Evolutionary conservation across 169 alveolate genomes (phyloP).

Genomic region (Eimeria brunetti): DNA sequence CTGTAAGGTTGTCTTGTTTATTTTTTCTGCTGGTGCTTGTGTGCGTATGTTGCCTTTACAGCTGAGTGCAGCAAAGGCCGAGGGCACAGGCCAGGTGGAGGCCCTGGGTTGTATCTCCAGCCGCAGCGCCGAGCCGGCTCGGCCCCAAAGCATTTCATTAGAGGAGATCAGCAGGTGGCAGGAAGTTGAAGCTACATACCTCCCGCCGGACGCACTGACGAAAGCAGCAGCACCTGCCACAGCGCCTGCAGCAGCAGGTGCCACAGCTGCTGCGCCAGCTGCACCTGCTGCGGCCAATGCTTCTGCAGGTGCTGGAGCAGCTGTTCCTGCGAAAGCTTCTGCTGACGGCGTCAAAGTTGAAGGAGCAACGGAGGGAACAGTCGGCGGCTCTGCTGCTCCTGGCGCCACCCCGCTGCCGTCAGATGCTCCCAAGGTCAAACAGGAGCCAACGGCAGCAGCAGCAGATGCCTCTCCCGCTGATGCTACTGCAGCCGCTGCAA

Average conservation of each 20-base stretch:
- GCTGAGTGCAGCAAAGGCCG: conserved; percentile 80
- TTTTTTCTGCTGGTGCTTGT: not conserved
- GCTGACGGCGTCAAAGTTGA: not conserved
- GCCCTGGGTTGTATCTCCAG: conserved; percentile 60
- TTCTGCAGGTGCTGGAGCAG: not conserved
- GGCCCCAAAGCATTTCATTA: conserved; percentile 67
- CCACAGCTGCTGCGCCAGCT: not conserved
- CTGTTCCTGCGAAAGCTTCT: conserved; percentile 4
- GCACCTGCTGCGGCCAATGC: not conserved
- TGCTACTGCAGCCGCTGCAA: not conserved
- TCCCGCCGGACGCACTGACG: conserved; percentile 64
- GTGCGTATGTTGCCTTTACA: conserved; percentile 28
- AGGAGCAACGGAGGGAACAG: not conserved
- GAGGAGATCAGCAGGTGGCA: conserved; percentile 77
- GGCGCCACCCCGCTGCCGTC: not conserved
- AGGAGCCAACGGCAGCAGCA: conserved; percentile 15
- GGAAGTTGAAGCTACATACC: conserved; percentile 67
- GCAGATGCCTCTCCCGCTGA: not conserved
- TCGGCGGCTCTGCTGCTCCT: not conserved
- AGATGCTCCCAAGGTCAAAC: not conserved
- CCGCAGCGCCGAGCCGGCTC: conserved; percentile 32
- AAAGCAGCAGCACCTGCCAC: not conserved
- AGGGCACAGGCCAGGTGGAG: conserved; percentile 58
- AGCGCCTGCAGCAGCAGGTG: not conserved
- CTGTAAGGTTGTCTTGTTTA: not conserved